A percentile compares a stretch with the other conserved stretches of the same genome.
phyloP scores from a whole-genome alignment of 352 stramenopile genomes.

The Phytophthora constricta region DNA sequence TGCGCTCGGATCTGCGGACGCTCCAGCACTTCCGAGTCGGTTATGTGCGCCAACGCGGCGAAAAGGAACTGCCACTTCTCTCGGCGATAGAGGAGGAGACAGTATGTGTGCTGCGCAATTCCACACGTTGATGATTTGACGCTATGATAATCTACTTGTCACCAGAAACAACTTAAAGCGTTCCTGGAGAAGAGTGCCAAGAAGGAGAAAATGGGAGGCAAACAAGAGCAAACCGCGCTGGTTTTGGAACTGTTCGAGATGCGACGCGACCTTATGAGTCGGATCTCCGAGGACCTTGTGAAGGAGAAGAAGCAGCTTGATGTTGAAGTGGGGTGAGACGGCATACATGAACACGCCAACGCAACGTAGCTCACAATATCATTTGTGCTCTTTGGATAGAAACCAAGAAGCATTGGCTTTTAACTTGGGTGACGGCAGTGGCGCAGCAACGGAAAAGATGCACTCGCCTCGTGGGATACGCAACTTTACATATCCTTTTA shows the following conservation, averaged over 20 bases:
- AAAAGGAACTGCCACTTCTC: conserved; percentile 23
- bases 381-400: conserved; percentile 2
- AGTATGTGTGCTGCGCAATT: too few relatives aligned
- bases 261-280: conserved; percentile 69
- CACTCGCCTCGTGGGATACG: conserved; percentile 72
- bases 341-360: not conserved
- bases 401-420: conserved; percentile 30
- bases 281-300: conserved; percentile 76
- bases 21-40: conserved; percentile 70
- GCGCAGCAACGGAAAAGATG: conserved; percentile 46
- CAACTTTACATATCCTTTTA: conserved; percentile 72
- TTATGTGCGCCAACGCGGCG: conserved; percentile 34
- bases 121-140: too few relatives aligned
- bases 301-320: conserved; percentile 72
- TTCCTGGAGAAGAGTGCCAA: conserved; percentile 71
- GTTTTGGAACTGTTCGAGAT: conserved; percentile 71
- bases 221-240: conserved; percentile 44
- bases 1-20: conserved; percentile 69
- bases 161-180: conserved; percentile 55
- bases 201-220: conserved; percentile 64
- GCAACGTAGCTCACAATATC: conserved; percentile 2
- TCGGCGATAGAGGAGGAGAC: conserved; percentile 45
- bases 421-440: conserved; percentile 20
- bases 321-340: conserved; percentile 55
- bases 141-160: not conserved